phyloP scores from a whole-genome alignment of 768 basidiomycete genomes.

The Lactifluus volemus region DNA sequence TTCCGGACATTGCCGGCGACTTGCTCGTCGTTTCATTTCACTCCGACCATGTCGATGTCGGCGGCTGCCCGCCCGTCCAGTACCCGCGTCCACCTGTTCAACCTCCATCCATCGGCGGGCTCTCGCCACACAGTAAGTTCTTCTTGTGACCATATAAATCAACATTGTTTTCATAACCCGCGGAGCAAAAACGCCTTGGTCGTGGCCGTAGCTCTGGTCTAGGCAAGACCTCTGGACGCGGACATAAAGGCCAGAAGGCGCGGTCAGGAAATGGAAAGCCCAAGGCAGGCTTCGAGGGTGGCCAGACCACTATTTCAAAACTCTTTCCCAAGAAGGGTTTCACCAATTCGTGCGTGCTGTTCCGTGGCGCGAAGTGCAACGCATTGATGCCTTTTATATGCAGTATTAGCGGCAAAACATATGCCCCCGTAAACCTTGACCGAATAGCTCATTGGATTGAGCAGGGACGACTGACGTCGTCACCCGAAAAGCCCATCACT shows the following conservation, averaged over 20 bases:
- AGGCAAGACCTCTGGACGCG: slow-evolving; percentile 88
- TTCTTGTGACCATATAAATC: background rate
- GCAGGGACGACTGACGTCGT: slow-evolving; percentile 68
- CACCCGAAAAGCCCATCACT: slow-evolving; percentile 78
- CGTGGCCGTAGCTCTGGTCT: slow-evolving; percentile 87
- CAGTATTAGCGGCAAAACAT: slow-evolving; percentile 61
- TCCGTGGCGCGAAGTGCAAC: background rate
- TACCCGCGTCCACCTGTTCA: slow-evolving; percentile 55
- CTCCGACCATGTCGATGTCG: slow-evolving; percentile 33
- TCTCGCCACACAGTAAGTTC: slow-evolving; percentile 57
- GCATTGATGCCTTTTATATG: background rate
- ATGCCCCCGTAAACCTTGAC: slow-evolving; percentile 80
- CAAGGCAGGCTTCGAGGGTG: slow-evolving; percentile 85
- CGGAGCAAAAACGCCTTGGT: slow-evolving; percentile 88
- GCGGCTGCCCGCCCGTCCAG: slow-evolving; percentile 30
- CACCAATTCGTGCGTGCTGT: slow-evolving; percentile 68
- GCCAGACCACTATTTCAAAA: slow-evolving; percentile 89
- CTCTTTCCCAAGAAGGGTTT: slow-evolving; percentile 93
- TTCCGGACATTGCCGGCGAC: slow-evolving; percentile 15
- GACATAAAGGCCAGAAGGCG: slow-evolving; percentile 94
- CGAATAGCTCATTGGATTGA: slow-evolving; percentile 89
- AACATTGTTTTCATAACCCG: background rate
- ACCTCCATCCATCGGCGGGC: slow-evolving; percentile 58
- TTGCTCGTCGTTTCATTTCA: background rate
- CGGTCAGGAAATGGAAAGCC: slow-evolving; percentile 82